Evolutionary conservation across 768 basidiomycete species (phyloP), one percentile per base, ranked within the genome.

Genomic region (Mycena rebaudengoi): DNA sequence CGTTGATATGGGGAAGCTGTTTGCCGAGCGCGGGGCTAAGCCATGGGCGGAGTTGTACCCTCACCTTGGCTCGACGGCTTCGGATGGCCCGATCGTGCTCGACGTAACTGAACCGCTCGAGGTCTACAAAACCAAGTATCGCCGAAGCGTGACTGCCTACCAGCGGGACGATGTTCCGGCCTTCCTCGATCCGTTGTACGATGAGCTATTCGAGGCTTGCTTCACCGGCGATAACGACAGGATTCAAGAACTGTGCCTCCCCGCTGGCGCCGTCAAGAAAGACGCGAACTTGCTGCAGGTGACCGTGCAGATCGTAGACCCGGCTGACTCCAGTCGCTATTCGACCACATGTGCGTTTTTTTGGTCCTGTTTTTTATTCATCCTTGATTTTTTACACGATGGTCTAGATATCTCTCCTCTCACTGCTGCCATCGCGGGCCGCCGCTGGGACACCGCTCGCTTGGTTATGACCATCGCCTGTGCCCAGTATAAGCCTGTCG

Each of bases 131-230:
- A 12, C 41, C 62, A 70, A 45, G 23, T 76, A 69, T 70, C 60
- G 75, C 71, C 63, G 73, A 59, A 57, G 74, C 69, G 68, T 71
- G 71, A 43, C 61, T 66, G 43, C 64, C 58, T 67, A 73, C 20
- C 1, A 50, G 1, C 51, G 39, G 25, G 55, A 59, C 25, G 13
- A 54, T 6, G 76, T 83, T 7, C 75, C 79, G 0, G 52, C 71
- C n/a, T 76, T 78, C 63, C 66, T 80, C 43, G 72, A 72, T 20
- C 59, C 72, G 18, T 61, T 70, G 2, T 89, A 88, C 67, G 82
- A 87, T 46, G 82, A 86, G 60, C 78, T 89, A 0, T 88, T 77
- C 64, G 85, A 87, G 65, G 88, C 88, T 4, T 86, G 83, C 66
- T 85, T 78, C 70, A 67, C 70, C 4, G 87, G 88, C 2, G 80